These are phyloP conservation scores for Beauveria pseudobassiana DNA, from an alignment of 2,329 filamentous ascomycete genomes.

Conservation along the genomic window DNA sequence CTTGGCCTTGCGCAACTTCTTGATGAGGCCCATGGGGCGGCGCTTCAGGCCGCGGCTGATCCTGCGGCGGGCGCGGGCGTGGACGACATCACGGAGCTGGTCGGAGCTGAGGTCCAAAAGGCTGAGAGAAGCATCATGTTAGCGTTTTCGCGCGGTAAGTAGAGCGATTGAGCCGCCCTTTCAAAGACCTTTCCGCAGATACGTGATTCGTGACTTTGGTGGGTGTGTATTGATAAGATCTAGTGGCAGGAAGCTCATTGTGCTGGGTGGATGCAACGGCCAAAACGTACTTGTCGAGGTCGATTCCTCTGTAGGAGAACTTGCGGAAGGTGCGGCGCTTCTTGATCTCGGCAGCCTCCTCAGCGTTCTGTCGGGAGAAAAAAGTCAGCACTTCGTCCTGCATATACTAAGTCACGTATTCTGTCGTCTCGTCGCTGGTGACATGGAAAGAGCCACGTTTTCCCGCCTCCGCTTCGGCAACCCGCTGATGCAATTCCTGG, in stretches of 20 bases:
- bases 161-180: not conserved
- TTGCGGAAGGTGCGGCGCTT: conserved; percentile 99
- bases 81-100: conserved; percentile 98
- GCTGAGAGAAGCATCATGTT: conserved; percentile 41
- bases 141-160: not conserved
- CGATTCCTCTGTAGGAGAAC: conserved; percentile 99
- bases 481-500: not conserved
- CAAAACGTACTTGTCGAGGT: conserved; percentile 89
- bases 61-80: conserved; percentile 94
- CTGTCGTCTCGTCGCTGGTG: not conserved
- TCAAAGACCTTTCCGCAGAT: not conserved
- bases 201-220: not conserved
- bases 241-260: not conserved
- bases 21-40: conserved; percentile 99
- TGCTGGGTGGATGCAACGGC: not conserved
- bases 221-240: not conserved
- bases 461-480: not conserved
- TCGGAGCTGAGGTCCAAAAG: conserved; percentile 98
- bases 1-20: conserved; percentile 99
- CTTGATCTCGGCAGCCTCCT: conserved; percentile 99
- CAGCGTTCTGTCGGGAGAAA: conserved; percentile 63
- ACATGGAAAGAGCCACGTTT: not conserved
- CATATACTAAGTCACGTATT: not conserved
- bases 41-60: conserved; percentile 99
- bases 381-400: conserved; percentile 23